Base-by-base conservation (phyloP, 495 filamentous ascomycete genomes). In the Penicillium crystallinum region DNA sequence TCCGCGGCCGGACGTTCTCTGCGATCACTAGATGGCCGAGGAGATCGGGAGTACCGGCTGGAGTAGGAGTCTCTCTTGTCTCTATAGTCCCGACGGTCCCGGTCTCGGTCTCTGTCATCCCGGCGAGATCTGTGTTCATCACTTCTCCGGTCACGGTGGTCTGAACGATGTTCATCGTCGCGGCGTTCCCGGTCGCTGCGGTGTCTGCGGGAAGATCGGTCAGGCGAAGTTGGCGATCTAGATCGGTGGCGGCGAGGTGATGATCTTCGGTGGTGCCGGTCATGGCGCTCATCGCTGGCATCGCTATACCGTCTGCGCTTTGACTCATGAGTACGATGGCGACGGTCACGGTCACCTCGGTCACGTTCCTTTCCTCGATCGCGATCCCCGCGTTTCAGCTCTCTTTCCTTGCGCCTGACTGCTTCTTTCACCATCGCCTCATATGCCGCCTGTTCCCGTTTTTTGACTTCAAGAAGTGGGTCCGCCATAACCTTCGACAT, bases 401-500 rank as follows among this genome's bases (percentile, higher is more conserved):
- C 75, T 22, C 91, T 69, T 63, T 87, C 82, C 58, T 83, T 74
- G 58, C 86, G 77, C 63, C 83, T 84, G 37, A 85, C 77, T 3
- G 87, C 83, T 61, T 95, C 89, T 52, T 90, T 95, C 77, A 96
- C 89, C 77, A 87, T 82, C 0, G 83, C 82, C 67, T 97, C 89
- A 61, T 91, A 91, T 6, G 90, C 89, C 50, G 87, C 88, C 70
- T 97, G 91, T 63, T 97, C 90, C 66, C 90, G 83, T 68, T 81
- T 88, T 78, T 92, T 95, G 62, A 98, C 95, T 42, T 89, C 88
- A 29, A 98, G 67, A 59, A 98, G 69, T 31, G 93, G 93, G 62
- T 98, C 93, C 46, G 91, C 86, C 62, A 88, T 70, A 40, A 97
- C 84, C 73, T 98, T 98, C 11, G 78, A 58, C 53, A 88, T 85